phyloP scores from a whole-genome alignment of 1,284 basidiomycete species.

The Leccinum variabile region DNA sequence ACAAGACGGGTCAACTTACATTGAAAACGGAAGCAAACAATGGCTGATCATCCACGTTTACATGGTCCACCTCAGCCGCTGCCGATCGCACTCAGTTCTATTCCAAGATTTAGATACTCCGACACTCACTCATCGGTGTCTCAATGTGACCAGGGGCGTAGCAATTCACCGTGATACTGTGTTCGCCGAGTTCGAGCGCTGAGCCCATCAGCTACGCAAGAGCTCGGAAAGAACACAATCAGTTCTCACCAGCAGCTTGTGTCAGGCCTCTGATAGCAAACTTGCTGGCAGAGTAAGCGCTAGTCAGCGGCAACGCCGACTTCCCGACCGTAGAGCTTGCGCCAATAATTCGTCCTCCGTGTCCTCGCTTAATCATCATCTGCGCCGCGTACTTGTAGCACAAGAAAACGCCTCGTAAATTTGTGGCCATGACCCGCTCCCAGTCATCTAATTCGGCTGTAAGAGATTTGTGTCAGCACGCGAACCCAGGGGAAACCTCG shows the following conservation, averaged over 20 bases:
- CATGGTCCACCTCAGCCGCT: neutral
- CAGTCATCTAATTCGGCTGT: conserved; percentile 17
- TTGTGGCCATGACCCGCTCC: conserved; percentile 25
- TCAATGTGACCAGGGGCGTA: conserved; percentile 11
- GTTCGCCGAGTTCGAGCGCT: conserved; percentile 31
- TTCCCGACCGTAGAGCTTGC: conserved; percentile 30
- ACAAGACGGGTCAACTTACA: neutral
- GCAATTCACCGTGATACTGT: conserved; percentile 8
- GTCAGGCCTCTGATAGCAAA: conserved; percentile 35
- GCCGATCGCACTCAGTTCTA: neutral
- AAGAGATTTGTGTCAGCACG: neutral
- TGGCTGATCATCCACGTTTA: neutral
- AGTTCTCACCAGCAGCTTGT: conserved; percentile 22
- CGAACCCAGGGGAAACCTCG: neutral
- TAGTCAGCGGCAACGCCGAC: neutral
- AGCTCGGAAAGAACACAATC: neutral
- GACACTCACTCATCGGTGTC: conserved; percentile 11
- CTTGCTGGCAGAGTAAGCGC: conserved; percentile 31
- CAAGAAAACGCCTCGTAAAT: conserved; percentile 29
- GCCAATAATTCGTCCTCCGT: conserved; percentile 28
- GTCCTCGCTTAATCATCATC: conserved; percentile 33
- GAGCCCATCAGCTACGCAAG: conserved; percentile 6
- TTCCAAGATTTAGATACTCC: neutral
- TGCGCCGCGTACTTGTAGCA: conserved; percentile 15
- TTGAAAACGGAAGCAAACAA: neutral